phyloP scores from a whole-genome alignment of 768 basidiomycete genomes.

The Rhodotorula sphaerocarpa region DNA sequence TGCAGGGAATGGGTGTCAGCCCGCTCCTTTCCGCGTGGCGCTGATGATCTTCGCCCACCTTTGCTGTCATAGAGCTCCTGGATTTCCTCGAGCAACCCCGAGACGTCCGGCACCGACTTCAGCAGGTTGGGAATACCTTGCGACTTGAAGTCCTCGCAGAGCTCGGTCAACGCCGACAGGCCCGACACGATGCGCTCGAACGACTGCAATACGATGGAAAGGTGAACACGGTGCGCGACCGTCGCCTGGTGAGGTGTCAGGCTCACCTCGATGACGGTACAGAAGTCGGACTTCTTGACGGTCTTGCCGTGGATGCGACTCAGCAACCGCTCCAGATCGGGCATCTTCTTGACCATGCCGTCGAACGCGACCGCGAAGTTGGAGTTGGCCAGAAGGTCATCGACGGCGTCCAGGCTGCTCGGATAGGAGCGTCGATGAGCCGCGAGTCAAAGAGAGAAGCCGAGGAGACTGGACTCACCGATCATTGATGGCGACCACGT shows the following conservation, averaged over 20 bases:
- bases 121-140: slow-evolving; percentile 67
- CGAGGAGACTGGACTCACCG: slow-evolving; percentile 49
- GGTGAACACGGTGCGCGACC: neutral
- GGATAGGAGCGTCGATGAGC: neutral
- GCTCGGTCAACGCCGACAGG: slow-evolving; percentile 55
- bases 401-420: slow-evolving; percentile 78
- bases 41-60: slow-evolving; percentile 31
- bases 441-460: slow-evolving; percentile 2
- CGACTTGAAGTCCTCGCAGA: slow-evolving; percentile 66
- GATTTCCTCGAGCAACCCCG: slow-evolving; percentile 62
- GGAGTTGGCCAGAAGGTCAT: slow-evolving; percentile 75
- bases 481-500: slow-evolving; percentile 75
- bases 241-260: too few relatives aligned
- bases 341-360: slow-evolving; percentile 66
- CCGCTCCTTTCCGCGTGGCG: neutral
- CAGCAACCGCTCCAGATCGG: slow-evolving; percentile 86
- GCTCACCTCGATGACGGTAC: neutral
- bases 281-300: slow-evolving; percentile 75
- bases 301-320: slow-evolving; percentile 91
- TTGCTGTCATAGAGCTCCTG: slow-evolving; percentile 56
- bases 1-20: neutral
- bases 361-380: slow-evolving; percentile 69
- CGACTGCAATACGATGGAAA: slow-evolving; percentile 44
- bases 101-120: slow-evolving; percentile 70
- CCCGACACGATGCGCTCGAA: slow-evolving; percentile 68